Conservation (phyloP, 306 rosid species). For the Oxytropis ochrocephala region DNA sequence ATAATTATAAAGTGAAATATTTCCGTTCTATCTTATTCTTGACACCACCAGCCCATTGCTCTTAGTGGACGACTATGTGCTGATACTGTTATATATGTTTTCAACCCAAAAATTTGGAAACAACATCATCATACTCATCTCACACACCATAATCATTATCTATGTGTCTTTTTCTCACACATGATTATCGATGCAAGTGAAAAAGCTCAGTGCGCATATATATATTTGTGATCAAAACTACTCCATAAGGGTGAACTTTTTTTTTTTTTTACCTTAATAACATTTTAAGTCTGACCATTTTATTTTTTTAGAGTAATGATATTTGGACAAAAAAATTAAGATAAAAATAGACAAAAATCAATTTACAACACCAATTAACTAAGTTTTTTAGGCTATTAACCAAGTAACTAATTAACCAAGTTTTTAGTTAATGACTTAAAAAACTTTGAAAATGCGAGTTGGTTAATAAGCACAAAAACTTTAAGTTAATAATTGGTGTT, state of each 20-base stretch:
- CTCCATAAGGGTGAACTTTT: not conserved
- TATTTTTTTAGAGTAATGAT: too few species aligned
- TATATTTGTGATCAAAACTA: not conserved
- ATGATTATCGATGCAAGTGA: not conserved
- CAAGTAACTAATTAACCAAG: too few species aligned
- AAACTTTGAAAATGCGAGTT: too few species aligned
- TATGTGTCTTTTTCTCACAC: constrained; percentile 14
- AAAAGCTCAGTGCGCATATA: constrained; percentile 3
- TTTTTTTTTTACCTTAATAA: not conserved
- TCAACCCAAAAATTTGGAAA: constrained; percentile 15
- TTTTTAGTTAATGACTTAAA: too few species aligned
- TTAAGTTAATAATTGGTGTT: too few species aligned
- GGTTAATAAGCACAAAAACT: too few species aligned
- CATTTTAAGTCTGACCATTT: not conserved
- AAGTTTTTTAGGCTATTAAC: too few species aligned
- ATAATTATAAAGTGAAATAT: not conserved
- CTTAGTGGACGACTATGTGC: too few species aligned
- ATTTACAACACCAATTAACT: too few species aligned
- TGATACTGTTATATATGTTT: constrained; percentile 11
- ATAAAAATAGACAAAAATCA: too few species aligned
- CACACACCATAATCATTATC: not conserved
- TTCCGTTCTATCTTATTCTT: not conserved
- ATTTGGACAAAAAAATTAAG: too few species aligned
- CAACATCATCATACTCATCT: constrained; percentile 13
- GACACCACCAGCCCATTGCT: not conserved